Base-by-base conservation (phyloP, 2,329 filamentous ascomycete species). In the Beauveria rudraprayagi region DNA sequence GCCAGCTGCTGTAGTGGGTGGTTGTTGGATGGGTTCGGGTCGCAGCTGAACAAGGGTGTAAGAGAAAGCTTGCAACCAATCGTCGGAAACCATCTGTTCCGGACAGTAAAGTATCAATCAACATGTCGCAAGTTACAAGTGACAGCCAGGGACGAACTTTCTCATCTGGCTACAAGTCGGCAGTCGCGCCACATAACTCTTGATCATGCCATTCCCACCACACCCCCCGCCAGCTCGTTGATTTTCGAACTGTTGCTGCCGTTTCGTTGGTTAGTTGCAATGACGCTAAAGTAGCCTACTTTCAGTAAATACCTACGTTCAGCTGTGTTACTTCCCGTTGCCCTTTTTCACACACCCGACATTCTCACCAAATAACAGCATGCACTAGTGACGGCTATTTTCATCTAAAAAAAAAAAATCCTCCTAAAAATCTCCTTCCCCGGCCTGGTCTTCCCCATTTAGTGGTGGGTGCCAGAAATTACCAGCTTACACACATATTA, bases 391-490 rank as follows among this genome's bases (percentile, higher is more conserved):
- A 37, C 14, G 40, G 17, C 17, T 22, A 56, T 46, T 17, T 37
- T 46, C 43, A 57, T 50, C 46, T 57, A 50, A 40, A 40, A 59
- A 43, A 40, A 59, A 43, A 41, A 43, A 53, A 40, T 22, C 11
- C n/a, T 8, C n/a, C 40, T 26, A 17, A 22, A 22, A 56, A 52
- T 52, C 47, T 40, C 46, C 47, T 59, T 47, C 47, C 56, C 55
- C 44, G 16, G 55, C 55, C 55, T 41, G 46, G 46, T 43, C 37
- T 47, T 59, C 56, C 24, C 56, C 47, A 43, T 50, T n/a, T 9
- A 43, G 30, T 22, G 41, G 56, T 52, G 56, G 56, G 37, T 37
- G 37, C 47, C 47, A 59, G 30, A 58, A 43, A 59, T 52, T 52
- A 26, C 53, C 52, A 54, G 40, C 34, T 34, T 17, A n/a, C 7